These are phyloP conservation scores for Coniochaeta sp. DNA, from an alignment of 2,329 filamentous ascomycete genomes.

Conservation along the genomic window DNA sequence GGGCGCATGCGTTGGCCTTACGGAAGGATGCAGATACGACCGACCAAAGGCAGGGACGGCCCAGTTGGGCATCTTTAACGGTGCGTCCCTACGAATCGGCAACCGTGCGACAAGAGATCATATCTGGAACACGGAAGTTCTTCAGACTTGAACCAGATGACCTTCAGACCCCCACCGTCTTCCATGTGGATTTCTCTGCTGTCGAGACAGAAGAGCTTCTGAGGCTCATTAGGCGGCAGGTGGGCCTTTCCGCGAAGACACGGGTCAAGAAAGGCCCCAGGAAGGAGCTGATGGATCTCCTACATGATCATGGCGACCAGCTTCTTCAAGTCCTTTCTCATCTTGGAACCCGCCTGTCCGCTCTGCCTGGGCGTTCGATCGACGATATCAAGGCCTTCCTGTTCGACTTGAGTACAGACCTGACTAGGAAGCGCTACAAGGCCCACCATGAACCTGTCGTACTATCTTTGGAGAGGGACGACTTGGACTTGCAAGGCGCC, in stretches of 20 bases:
- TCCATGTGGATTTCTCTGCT: conserved; percentile 40
- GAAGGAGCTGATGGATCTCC: conserved; percentile 5
- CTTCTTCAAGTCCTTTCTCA: not conserved
- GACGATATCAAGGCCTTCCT: conserved; percentile 30
- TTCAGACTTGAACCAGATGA: conserved; percentile 4
- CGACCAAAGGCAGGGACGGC: not conserved
- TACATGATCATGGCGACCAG: conserved; percentile 1
- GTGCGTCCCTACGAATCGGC: conserved; percentile 18
- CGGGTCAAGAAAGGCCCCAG: conserved; percentile 3
- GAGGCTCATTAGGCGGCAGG: conserved; percentile 10
- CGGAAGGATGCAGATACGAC: conserved; percentile 4
- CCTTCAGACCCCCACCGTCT: conserved; percentile 10
- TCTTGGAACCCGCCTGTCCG: conserved; percentile 1
- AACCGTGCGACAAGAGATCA: conserved; percentile 10
- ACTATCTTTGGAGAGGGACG: conserved; percentile 24
- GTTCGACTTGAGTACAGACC: conserved; percentile 19
- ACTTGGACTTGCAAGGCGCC: conserved; percentile 19
- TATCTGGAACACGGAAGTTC: conserved; percentile 10
- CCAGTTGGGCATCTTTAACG: conserved; percentile 8
- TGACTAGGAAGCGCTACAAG: not conserved
- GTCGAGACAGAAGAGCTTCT: conserved; percentile 26
- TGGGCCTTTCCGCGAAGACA: not conserved
- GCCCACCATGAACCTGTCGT: conserved; percentile 14
- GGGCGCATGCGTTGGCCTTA: conserved; percentile 13
- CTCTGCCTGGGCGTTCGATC: conserved; percentile 16